Evolutionary conservation across 2,329 filamentous ascomycete species (phyloP), one percentile per base, ranked within the genome.

Genomic region (Aspergillus awamori): DNA sequence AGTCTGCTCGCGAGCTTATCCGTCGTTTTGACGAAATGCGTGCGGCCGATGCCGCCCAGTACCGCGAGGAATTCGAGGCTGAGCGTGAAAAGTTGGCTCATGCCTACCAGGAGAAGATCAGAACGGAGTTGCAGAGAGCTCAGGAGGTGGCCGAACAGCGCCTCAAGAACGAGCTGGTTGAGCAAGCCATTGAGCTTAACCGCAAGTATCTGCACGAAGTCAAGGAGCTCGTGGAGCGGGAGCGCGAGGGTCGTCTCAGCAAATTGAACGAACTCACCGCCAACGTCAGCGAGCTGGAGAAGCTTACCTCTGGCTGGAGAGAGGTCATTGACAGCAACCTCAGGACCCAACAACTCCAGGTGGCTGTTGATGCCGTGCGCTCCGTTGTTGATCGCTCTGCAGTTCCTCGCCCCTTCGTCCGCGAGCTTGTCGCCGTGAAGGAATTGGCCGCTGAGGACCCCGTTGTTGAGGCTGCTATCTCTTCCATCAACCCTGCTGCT

Each of bases 271-370:
- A 94, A 74, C 86, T 99, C 30, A 90, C 89, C 17, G 81, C 86
- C 36, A 89, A 89, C 11, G 91, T 99, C 17, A 83, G 84, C 41
- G 91, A 96, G 70, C 87, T 99, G 11, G 93, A 97, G 80, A 88
- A 89, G 77, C 86, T 99, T 58, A 96, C 93, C 1, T 86, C 87
- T 1, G 89, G 92, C 67, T 98, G 93, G 93, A 96, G 94, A 78
- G 87, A 88, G 43, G 92, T 98, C 39, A 87, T 99, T 22, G 93
- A 98, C 74, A 84, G 86, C 62, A 98, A 95, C 79, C 86, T 98
- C 65, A 90, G 91, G 78, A 97, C 95, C 0, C 95, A 99, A 79
- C 93, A 98, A 80, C 88, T 99, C 28, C 92, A 97, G 74, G 92
- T 99, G 38, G 95, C 95, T 20, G 90, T 98, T 30, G 95, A 99